A percentile compares a stretch with the other conserved stretches of the same genome.
phyloP scores from a whole-genome alignment of 768 basidiomycete genomes.

The Floccularia luteovirens region DNA sequence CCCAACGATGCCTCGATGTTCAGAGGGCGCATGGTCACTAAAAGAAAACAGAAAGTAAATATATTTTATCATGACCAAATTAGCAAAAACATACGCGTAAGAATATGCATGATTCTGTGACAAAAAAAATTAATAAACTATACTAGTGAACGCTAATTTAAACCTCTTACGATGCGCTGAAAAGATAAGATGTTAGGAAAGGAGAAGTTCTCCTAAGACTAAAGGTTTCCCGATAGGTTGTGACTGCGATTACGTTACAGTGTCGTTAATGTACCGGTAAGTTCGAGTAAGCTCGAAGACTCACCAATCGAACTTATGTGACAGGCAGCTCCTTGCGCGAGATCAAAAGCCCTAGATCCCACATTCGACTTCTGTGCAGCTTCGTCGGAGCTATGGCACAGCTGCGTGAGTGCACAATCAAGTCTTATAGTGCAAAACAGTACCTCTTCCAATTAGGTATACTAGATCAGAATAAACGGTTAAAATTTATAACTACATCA shows the following conservation, averaged over 20 bases:
- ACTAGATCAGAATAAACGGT: slow-evolving; percentile 24
- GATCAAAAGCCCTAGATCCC: slow-evolving; percentile 64
- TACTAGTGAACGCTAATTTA: slow-evolving; percentile 3
- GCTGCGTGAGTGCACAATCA: too few relatives aligned
- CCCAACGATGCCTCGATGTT: slow-evolving; percentile 64
- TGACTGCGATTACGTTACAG: slow-evolving; percentile 28
- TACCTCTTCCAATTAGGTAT: slow-evolving; percentile 72
- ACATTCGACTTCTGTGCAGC: slow-evolving; percentile 37
- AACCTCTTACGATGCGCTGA: slow-evolving; percentile 59
- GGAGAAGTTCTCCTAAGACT: slow-evolving; percentile 54
- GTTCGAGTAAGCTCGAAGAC: slow-evolving; percentile 7
- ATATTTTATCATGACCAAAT: slow-evolving; percentile 8
- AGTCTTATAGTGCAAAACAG: slow-evolving; percentile 7
- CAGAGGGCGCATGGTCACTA: slow-evolving; percentile 67
- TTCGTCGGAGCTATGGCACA: too few relatives aligned
- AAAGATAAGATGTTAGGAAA: slow-evolving; percentile 61
- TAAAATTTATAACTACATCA: not conserved
- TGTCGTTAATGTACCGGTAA: not conserved
- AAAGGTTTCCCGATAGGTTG: slow-evolving; percentile 52
- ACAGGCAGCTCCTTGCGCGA: slow-evolving; percentile 66
- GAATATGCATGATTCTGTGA: slow-evolving; percentile 69
- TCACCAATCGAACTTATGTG: slow-evolving; percentile 62
- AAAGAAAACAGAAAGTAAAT: slow-evolving; percentile 6
- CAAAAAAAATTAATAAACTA: slow-evolving; percentile 8
- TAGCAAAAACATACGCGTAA: slow-evolving; percentile 44